Base-by-base conservation (phyloP, 2,329 filamentous ascomycete genomes). In the Colletotrichum orbiculare region DNA sequence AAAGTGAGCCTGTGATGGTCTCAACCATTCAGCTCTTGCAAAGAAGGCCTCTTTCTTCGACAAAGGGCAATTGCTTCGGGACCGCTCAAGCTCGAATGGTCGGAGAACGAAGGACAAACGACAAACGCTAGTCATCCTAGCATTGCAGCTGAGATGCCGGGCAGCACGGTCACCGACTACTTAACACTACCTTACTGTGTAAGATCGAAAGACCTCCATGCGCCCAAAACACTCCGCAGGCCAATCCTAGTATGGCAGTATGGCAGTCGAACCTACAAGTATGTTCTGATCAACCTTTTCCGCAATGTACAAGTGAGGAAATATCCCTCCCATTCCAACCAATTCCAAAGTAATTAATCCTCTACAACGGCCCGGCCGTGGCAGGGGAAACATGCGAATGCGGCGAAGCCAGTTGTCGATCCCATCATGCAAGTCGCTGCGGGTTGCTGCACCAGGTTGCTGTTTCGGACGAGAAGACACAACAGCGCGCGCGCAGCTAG, bases 341-440 rank as follows among this genome's bases (percentile, higher is more conserved):
- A 57, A 42, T 50, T 43, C 49, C 46, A 47, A 17, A 45, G n/a
- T 41, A 56, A 62, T 65, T 11, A 56, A 55, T 55, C 46, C 52
- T 46, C 35, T 42, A 62, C 50, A 50, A 10, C 57, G 50, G 58
- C 57, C 46, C 35, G 25, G 35, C 39, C 50, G 41, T 43, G 25
- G 42, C 58, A 62, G 57, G 62, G 46, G 57, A 45, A 33, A 38
- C 17, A n/a, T 41, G 47, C 41, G n/a, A 60, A 13, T 45, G 9
- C 12, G 42, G 25, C 17, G 50, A 60, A 45, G 56, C 43, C 46
- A 61, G 34, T 5, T 56, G 62, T 61, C 50, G 62, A 50, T 62
- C 46, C 38, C 42, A 50, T 49, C 57, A 55, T 56, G 46, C 35
- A 54, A 60, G 52, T 42, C 46, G 10, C 34, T 55, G 62, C 35